A percentile compares a stretch with the other conserved stretches of the same genome.
Evolutionary conservation across 148 eudicot species (phyloP).

Genomic region (Camellia sinensis): DNA sequence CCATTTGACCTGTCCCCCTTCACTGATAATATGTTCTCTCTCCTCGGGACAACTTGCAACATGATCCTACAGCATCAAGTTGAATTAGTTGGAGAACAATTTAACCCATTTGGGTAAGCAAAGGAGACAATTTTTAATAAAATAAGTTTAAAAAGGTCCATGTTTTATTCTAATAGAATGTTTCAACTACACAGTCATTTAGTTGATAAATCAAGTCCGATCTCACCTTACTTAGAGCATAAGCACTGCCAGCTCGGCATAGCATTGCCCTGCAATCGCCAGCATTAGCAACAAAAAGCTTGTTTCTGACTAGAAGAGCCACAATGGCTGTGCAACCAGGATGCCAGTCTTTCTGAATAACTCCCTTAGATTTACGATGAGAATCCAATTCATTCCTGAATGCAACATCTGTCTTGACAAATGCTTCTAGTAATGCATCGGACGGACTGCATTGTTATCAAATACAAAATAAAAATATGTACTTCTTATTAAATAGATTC

Average conservation of each 20-base stretch:
- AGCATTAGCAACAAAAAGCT: conserved; percentile 83
- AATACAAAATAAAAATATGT: background rate
- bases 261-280: conserved; percentile 94
- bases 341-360: conserved; percentile 72
- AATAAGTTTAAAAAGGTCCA: too few species aligned
- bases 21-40: conserved; percentile 62
- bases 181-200: background rate
- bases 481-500: background rate
- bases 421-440: conserved; percentile 66
- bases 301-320: conserved; percentile 62
- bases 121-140: too few species aligned
- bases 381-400: conserved; percentile 60
- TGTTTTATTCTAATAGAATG: too few species aligned
- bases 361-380: conserved; percentile 53
- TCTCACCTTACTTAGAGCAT: too few species aligned
- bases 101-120: too few species aligned
- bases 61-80: conserved; percentile 63
- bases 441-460: conserved; percentile 47
- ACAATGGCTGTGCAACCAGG: conserved; percentile 96
- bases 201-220: too few species aligned
- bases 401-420: conserved; percentile 66
- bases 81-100: conserved; percentile 7
- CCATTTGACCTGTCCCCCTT: conserved; percentile 84
- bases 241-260: too few species aligned
- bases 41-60: conserved; percentile 80